phyloP scores from a whole-genome alignment of 2,329 filamentous ascomycete genomes.

The Penicillium hesseltinei region DNA sequence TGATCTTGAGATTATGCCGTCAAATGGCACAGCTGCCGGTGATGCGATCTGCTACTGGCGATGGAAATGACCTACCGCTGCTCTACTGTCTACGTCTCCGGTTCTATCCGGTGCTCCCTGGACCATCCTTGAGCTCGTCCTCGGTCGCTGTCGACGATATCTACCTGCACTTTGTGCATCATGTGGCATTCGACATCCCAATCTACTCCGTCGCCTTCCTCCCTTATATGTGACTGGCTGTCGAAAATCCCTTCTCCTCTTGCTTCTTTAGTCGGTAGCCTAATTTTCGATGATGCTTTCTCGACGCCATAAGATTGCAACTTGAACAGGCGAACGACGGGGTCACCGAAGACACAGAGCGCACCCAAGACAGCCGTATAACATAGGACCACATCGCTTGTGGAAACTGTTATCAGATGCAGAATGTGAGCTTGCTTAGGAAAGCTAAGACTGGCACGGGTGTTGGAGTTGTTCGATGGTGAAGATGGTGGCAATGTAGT shows the following conservation, averaged over 20 bases:
- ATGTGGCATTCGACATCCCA: background rate
- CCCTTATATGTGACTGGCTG: background rate
- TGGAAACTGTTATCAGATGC: background rate
- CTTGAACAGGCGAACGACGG: too few relatives aligned
- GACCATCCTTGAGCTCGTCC: too few relatives aligned
- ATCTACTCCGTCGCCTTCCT: background rate
- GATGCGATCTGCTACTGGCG: background rate
- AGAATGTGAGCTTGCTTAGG: background rate
- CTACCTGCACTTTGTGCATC: too few relatives aligned
- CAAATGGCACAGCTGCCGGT: background rate
- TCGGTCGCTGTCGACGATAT: too few relatives aligned
- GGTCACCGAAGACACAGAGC: too few relatives aligned
- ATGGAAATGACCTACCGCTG: background rate
- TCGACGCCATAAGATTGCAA: background rate
- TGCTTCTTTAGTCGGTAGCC: too few relatives aligned
- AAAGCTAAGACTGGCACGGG: too few relatives aligned
- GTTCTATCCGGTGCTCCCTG: background rate
- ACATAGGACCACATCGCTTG: background rate
- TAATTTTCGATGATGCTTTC: background rate
- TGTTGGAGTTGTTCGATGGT: too few relatives aligned
- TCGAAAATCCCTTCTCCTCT: too few relatives aligned
- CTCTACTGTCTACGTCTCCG: background rate
- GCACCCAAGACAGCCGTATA: background rate
- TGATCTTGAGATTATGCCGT: background rate
- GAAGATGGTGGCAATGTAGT: too few relatives aligned